A percentile compares a stretch with the other conserved stretches of the same genome.
These are phyloP conservation scores for Chenopodium berlandieri DNA, from an alignment of 148 eudicot genomes.

Conservation along the genomic window DNA sequence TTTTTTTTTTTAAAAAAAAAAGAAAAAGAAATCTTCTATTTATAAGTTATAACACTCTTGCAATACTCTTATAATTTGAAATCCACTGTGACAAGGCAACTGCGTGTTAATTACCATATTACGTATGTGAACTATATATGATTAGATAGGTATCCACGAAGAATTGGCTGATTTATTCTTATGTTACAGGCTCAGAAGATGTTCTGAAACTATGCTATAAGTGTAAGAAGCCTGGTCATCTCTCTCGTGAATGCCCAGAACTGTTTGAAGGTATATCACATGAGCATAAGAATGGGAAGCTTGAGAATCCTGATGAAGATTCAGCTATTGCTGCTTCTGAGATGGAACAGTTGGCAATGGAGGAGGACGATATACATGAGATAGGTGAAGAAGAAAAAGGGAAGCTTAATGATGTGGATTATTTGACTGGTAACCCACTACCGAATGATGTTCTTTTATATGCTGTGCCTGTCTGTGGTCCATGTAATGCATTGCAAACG, in stretches of 20 bases:
- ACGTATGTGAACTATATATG: background rate
- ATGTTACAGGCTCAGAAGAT: constrained; percentile 44
- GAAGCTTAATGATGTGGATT: constrained; percentile 87
- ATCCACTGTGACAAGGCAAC: background rate
- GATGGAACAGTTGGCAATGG: constrained; percentile 71
- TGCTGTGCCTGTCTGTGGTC: constrained; percentile 96
- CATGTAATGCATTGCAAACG: constrained; percentile 79
- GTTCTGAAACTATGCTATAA: constrained; percentile 83
- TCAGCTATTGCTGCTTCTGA: constrained; percentile 35
- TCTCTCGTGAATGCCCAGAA: constrained; percentile 88
- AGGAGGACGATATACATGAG: constrained; percentile 96
- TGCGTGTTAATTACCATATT: background rate
- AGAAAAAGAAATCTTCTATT: no score
- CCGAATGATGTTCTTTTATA: constrained; percentile 83
- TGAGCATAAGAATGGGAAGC: constrained; percentile 32
- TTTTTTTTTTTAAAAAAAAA: no score
- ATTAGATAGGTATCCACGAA: background rate
- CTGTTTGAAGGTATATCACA: constrained; percentile 37
- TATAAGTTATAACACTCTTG: no score
- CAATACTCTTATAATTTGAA: background rate
- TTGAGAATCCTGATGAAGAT: constrained; percentile 28
- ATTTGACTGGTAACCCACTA: constrained; percentile 81
- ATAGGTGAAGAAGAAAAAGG: constrained; percentile 93
- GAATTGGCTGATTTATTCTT: background rate
- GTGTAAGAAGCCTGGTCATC: constrained; percentile 89